A percentile compares a stretch with the other conserved stretches of the same genome.
Evolutionary conservation across 495 filamentous ascomycete species (phyloP).

Genomic region (Xylaria castorea): DNA sequence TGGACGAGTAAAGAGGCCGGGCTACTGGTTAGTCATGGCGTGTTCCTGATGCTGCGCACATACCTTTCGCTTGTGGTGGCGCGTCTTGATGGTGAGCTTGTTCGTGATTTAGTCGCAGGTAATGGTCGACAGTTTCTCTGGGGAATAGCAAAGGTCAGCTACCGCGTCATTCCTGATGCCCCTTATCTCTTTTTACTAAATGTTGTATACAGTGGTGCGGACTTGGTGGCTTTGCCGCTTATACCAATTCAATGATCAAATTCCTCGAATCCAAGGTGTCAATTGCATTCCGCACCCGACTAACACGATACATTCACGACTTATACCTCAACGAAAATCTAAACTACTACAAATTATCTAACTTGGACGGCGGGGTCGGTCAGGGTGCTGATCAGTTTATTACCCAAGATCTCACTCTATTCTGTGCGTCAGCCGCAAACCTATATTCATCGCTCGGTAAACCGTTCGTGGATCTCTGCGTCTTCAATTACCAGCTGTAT

Average conservation of each 20-base stretch:
- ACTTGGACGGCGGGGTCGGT: conserved; percentile 91
- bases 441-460: conserved; percentile 96
- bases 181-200: conserved; percentile 17
- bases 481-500: conserved; percentile 97
- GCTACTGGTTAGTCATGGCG: conserved; percentile 82
- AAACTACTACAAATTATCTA: conserved; percentile 95
- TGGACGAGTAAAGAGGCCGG: conserved; percentile 96
- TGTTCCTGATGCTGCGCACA: conserved; percentile 88
- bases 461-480: conserved; percentile 90
- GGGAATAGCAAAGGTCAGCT: conserved; percentile 77
- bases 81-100: conserved; percentile 93
- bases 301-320: conserved; percentile 98
- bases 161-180: not conserved
- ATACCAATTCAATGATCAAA: conserved; percentile 97
- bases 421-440: conserved; percentile 90
- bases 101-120: conserved; percentile 91
- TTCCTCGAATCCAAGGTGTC: conserved; percentile 97
- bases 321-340: conserved; percentile 92
- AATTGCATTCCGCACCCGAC: conserved; percentile 94
- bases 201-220: conserved; percentile 56
- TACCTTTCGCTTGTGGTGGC: conserved; percentile 95
- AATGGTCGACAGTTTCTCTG: conserved; percentile 87
- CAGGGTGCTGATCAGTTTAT: conserved; percentile 96
- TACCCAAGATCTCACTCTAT: conserved; percentile 93
- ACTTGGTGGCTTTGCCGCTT: conserved; percentile 75